phyloP scores from a whole-genome alignment of 1,284 basidiomycete genomes.

The Irpex sp. region DNA sequence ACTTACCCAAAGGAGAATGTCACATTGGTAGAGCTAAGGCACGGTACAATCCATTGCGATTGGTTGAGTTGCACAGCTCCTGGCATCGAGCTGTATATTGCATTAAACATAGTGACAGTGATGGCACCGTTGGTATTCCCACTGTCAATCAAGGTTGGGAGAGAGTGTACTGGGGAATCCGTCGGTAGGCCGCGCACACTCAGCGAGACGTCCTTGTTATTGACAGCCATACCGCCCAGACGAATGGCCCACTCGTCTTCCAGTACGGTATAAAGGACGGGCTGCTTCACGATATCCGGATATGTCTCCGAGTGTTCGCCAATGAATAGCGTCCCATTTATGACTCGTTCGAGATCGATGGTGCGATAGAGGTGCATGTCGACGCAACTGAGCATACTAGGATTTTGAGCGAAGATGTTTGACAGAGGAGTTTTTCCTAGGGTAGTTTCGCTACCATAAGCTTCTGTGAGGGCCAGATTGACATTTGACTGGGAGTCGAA shows the following conservation, averaged over 20 bases:
- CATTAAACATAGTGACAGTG: constrained; percentile 12
- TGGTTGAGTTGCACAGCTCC: constrained; percentile 17
- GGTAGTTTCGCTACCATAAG: constrained; percentile 8
- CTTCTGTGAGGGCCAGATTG: constrained; percentile 9
- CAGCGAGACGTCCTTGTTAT: too few relatives aligned
- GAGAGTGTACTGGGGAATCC: constrained; percentile 12
- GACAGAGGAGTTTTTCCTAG: constrained; percentile 16
- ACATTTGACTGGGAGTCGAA: not conserved
- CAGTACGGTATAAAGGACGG: too few relatives aligned
- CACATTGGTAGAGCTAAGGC: constrained; percentile 18
- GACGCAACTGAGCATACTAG: constrained; percentile 20
- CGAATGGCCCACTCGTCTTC: too few relatives aligned
- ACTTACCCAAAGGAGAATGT: constrained; percentile 20
- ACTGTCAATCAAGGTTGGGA: constrained; percentile 9
- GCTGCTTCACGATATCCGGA: too few relatives aligned
- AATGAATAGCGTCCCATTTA: too few relatives aligned
- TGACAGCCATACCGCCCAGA: too few relatives aligned
- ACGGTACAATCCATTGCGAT: constrained; percentile 24
- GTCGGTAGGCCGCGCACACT: too few relatives aligned
- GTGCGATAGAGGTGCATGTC: constrained; percentile 24
- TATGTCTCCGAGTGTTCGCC: too few relatives aligned
- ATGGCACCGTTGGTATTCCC: too few relatives aligned
- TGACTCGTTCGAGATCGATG: not conserved
- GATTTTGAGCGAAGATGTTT: constrained; percentile 22
- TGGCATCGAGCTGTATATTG: constrained; percentile 24